Evolutionary conservation across 1,139 yeast species (phyloP).

Genomic region (Tardiomyces blankii): DNA sequence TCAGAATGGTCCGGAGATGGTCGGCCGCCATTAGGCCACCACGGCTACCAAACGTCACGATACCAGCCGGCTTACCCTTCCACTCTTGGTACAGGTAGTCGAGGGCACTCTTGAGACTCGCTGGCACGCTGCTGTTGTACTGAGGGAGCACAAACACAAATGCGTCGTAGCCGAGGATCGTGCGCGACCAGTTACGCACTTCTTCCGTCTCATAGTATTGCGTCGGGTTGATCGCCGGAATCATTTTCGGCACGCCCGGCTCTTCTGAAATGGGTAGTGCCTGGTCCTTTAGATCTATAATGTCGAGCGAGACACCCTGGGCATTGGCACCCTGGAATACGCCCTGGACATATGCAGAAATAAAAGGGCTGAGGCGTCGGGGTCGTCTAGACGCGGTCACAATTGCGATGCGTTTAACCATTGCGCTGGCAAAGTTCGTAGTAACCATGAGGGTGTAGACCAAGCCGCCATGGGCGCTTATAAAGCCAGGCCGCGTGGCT

Average conservation of each 20-base stretch:
- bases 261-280: constrained; percentile 15
- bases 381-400: background rate
- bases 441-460: no score
- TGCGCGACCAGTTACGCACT: constrained; percentile 14
- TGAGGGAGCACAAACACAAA: constrained; percentile 26
- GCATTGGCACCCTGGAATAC: background rate
- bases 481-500: no score
- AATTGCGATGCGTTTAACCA: background rate
- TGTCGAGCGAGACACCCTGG: constrained; percentile 1
- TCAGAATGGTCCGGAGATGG: constrained; percentile 18
- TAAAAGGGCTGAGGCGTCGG: background rate
- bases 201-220: constrained; percentile 11
- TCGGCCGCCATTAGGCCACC: constrained; percentile 25
- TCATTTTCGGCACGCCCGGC: constrained; percentile 10
- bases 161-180: constrained; percentile 13
- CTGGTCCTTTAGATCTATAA: constrained; percentile 13
- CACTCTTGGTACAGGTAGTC: constrained; percentile 25
- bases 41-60: constrained; percentile 23
- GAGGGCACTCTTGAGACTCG: constrained; percentile 25
- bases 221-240: background rate
- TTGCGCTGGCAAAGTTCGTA: no score
- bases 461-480: no score
- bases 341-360: background rate
- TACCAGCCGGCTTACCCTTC: constrained; percentile 21
- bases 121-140: constrained; percentile 26